phyloP scores from a whole-genome alignment of 31 red algal genomes.

The Endocladia muricata region DNA sequence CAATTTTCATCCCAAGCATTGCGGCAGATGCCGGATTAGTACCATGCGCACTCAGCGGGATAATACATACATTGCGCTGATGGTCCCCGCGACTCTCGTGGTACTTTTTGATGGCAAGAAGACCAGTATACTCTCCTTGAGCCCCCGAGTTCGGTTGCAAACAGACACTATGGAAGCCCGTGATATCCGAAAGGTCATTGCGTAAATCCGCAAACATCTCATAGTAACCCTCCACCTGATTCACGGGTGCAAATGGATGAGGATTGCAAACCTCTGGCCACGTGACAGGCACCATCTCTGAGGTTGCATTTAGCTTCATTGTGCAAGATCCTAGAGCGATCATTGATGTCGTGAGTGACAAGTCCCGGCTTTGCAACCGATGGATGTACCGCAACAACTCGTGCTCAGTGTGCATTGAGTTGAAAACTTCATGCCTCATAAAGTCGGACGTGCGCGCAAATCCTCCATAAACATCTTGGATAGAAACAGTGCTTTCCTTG shows the following conservation, averaged over 20 bases:
- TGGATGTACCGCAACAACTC: slow-evolving; percentile 96
- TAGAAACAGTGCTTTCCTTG: slow-evolving; percentile 10
- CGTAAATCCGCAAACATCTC: slow-evolving; percentile 92
- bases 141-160: slow-evolving; percentile 99
- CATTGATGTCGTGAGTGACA: slow-evolving; percentile 97
- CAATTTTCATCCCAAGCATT: slow-evolving; percentile 97
- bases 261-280: slow-evolving; percentile 89
- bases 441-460: slow-evolving; percentile 70
- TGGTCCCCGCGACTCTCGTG: slow-evolving; percentile 82
- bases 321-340: slow-evolving; percentile 99
- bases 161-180: slow-evolving; percentile 87
- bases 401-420: slow-evolving; percentile 91
- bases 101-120: slow-evolving; percentile 91
- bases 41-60: slow-evolving; percentile 96
- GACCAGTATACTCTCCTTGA: slow-evolving; percentile 97
- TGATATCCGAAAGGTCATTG: slow-evolving; percentile 87
- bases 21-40: slow-evolving; percentile 96
- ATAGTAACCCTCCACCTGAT: slow-evolving; percentile 91
- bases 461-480: slow-evolving; percentile 8
- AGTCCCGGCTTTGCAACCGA: slow-evolving; percentile 75
- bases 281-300: slow-evolving; percentile 93
- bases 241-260: slow-evolving; percentile 90
- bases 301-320: slow-evolving; percentile 98
- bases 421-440: slow-evolving; percentile 95
- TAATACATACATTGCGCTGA: slow-evolving; percentile 93